phyloP scores from a whole-genome alignment of 1,284 basidiomycete genomes.

The Thecaphora thlaspeos region DNA sequence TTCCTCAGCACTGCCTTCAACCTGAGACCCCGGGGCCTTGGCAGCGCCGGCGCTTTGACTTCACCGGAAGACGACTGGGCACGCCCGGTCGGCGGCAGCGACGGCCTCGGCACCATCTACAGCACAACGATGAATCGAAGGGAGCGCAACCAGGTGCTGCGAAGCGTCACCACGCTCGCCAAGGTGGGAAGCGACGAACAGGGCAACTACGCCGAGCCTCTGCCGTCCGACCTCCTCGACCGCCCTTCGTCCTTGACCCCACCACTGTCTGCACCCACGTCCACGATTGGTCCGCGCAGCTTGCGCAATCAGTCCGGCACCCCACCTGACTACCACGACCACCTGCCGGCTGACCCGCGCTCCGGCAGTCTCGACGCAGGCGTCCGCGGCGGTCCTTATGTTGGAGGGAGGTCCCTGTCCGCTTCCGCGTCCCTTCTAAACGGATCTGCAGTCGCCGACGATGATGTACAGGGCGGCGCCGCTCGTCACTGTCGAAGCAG shows the following conservation, averaged over 20 bases:
- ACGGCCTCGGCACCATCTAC: conserved; percentile 29
- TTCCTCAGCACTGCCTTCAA: conserved; percentile 13
- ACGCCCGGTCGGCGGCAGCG: conserved; percentile 29
- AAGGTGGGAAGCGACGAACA: conserved; percentile 17
- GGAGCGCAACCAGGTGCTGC: conserved; percentile 28
- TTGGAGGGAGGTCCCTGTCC: no score
- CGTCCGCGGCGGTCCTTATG: no score
- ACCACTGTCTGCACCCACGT: no score
- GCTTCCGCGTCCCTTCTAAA: no score
- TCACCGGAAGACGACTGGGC: conserved; percentile 15
- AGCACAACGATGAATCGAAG: conserved; percentile 12
- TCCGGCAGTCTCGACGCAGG: neutral
- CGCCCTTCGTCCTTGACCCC: no score
- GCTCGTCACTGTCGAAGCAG: neutral
- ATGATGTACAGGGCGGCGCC: no score
- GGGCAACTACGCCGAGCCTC: conserved; percentile 1
- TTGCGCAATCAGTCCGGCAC: conserved; percentile 2
- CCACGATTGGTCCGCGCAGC: no score
- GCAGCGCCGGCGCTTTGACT: conserved; percentile 2
- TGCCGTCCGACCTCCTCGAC: neutral
- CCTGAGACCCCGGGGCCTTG: conserved; percentile 13
- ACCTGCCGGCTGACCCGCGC: conserved; percentile 4
- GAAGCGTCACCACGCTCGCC: conserved; percentile 27
- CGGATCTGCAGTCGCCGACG: no score
- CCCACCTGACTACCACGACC: conserved; percentile 20